phyloP scores from a whole-genome alignment of 2,329 filamentous ascomycete genomes.

The Pyrenophora teres region DNA sequence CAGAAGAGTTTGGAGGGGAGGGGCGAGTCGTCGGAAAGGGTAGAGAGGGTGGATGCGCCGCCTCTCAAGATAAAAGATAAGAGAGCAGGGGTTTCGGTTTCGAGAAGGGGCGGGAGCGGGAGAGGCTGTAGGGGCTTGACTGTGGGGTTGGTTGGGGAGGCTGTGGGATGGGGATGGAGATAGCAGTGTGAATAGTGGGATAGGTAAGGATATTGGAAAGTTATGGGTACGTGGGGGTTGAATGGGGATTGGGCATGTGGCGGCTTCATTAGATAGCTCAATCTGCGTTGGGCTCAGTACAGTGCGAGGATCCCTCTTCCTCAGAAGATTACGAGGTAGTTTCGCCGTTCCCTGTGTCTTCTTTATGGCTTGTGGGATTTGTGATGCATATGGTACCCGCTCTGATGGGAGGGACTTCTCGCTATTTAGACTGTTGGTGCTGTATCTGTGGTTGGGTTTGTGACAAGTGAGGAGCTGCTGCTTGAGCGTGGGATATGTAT shows the following conservation, averaged over 20 bases:
- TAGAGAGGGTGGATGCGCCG: conserved; percentile 14
- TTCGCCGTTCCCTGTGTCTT: conserved; percentile 1
- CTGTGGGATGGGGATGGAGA: background rate
- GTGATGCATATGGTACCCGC: background rate
- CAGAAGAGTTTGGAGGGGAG: conserved; percentile 28
- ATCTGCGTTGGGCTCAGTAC: background rate
- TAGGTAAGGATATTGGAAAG: background rate
- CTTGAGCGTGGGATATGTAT: background rate
- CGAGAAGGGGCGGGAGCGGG: no score
- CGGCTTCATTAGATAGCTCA: background rate
- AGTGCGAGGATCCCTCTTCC: background rate
- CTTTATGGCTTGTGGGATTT: background rate
- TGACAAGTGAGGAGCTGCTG: conserved; percentile 7
- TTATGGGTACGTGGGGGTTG: background rate
- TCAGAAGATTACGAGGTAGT: background rate
- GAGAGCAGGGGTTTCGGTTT: background rate
- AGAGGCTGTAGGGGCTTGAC: no score
- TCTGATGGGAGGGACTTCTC: background rate
- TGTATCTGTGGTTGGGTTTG: background rate
- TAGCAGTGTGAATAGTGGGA: background rate
- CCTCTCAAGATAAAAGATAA: conserved; percentile 19
- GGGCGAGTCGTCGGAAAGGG: conserved; percentile 6
- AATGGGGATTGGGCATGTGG: background rate
- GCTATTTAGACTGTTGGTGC: background rate
- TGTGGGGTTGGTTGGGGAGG: background rate